Percentiles rank a stretch among this genome's conserved stretches.
Evolutionary conservation across 768 basidiomycete species (phyloP).

Genomic region (Auricularia cornea): DNA sequence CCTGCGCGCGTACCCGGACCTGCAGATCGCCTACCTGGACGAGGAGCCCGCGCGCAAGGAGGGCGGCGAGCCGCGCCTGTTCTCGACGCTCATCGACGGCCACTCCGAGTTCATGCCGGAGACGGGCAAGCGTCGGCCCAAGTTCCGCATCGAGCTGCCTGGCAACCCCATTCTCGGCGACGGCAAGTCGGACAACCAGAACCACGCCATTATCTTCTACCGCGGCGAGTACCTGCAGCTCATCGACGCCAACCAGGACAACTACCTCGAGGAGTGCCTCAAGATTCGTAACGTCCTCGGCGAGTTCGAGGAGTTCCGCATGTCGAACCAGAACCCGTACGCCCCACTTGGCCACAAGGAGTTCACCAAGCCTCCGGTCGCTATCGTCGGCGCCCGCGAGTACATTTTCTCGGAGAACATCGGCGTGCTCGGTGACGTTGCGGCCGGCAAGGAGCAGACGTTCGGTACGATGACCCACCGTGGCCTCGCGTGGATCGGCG

Average conservation of each 20-base stretch:
- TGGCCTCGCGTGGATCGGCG: conserved; percentile 93
- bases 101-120: conserved; percentile 93
- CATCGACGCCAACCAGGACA: conserved; percentile 99
- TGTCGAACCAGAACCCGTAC: conserved; percentile 86
- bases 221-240: conserved; percentile 98
- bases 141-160: conserved; percentile 97
- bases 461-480: conserved; percentile 97
- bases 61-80: conserved; percentile 90
- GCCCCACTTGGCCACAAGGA: conserved; percentile 84
- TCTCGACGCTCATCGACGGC: conserved; percentile 94
- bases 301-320: conserved; percentile 90
- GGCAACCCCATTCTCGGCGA: conserved; percentile 99
- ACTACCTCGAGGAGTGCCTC: conserved; percentile 98
- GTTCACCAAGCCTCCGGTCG: conserved; percentile 81
- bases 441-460: conserved; percentile 98
- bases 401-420: conserved; percentile 99
- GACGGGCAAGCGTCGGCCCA: conserved; percentile 81
- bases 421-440: conserved; percentile 95
- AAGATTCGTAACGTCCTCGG: conserved; percentile 98
- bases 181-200: conserved; percentile 99
- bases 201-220: conserved; percentile 99
- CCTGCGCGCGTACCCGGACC: conserved; percentile 92
- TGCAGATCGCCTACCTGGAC: conserved; percentile 97
- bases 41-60: conserved; percentile 92
- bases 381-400: conserved; percentile 97